Percentiles rank a stretch among this genome's conserved stretches.
Conservation (phyloP, 306 rosid genomes). For the Pachyrhizus erosus region DNA sequence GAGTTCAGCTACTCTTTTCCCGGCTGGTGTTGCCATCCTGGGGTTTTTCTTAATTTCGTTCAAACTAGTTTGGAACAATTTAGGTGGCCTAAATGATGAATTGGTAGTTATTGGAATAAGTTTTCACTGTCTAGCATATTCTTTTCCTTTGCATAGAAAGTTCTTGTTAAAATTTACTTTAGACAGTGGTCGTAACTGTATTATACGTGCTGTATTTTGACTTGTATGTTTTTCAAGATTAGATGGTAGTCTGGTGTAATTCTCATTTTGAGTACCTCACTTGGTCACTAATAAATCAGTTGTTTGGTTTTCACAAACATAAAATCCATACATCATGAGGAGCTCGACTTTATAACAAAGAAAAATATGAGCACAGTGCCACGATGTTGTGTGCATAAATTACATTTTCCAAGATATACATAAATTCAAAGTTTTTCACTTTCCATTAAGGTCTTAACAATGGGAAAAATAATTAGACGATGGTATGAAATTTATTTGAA, state of each 20-base stretch:
- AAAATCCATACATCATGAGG: not conserved
- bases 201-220: too few relatives aligned
- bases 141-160: not conserved
- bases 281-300: not conserved
- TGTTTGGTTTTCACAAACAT: not conserved
- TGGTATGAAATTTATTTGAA: slow-evolving; percentile 36
- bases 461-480: slow-evolving; percentile 40
- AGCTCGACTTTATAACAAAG: not conserved
- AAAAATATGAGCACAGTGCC: slow-evolving; percentile 31
- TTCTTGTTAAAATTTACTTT: too few relatives aligned
- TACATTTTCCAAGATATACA: slow-evolving; percentile 26
- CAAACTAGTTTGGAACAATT: not conserved
- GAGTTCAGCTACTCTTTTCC: not conserved
- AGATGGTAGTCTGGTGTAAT: not conserved
- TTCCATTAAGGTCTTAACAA: not conserved
- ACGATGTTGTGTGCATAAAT: slow-evolving; percentile 37
- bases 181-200: too few relatives aligned
- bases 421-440: slow-evolving; percentile 31
- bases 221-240: not conserved
- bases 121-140: not conserved
- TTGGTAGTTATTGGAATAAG: not conserved
- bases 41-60: not conserved
- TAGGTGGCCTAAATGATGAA: not conserved
- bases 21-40: not conserved
- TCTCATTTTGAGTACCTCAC: not conserved